A percentile compares a stretch with the other conserved stretches of the same genome.
These are phyloP conservation scores for Corymbia maculata DNA, from an alignment of 345 rosid species.

Conservation along the genomic window DNA sequence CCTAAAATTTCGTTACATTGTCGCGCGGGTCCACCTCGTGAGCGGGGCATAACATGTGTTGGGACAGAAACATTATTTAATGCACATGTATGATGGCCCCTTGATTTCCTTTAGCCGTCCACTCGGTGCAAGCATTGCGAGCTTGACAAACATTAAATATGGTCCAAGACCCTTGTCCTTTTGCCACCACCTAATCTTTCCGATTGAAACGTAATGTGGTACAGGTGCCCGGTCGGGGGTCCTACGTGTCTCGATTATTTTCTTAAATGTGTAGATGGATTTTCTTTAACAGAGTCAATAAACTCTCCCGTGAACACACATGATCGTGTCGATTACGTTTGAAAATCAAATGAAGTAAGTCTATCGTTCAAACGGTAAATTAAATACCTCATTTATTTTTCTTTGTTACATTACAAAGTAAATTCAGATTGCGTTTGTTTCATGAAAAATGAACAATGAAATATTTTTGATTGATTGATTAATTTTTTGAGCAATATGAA, in stretches of 20 bases:
- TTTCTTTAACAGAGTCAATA: background rate
- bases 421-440: rapidly evolving
- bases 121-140: background rate
- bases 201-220: background rate
- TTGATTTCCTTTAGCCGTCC: background rate
- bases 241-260: background rate
- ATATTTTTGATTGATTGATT: rapidly evolving
- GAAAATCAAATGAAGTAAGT: background rate
- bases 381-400: background rate
- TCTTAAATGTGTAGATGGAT: background rate
- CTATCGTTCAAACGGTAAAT: background rate
- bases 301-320: background rate
- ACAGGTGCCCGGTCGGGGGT: background rate
- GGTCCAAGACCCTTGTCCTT: background rate
- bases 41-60: background rate
- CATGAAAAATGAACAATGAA: rapidly evolving
- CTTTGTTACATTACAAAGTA: rapidly evolving
- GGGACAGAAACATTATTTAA: background rate
- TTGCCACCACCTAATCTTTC: background rate
- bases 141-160: background rate
- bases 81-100: background rate
- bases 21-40: background rate
- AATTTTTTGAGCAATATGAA: rapidly evolving
- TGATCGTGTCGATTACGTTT: background rate
- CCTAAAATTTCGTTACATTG: background rate